Base-by-base conservation (phyloP, 2,329 filamentous ascomycete genomes). In the Neofusicoccum sp. region DNA sequence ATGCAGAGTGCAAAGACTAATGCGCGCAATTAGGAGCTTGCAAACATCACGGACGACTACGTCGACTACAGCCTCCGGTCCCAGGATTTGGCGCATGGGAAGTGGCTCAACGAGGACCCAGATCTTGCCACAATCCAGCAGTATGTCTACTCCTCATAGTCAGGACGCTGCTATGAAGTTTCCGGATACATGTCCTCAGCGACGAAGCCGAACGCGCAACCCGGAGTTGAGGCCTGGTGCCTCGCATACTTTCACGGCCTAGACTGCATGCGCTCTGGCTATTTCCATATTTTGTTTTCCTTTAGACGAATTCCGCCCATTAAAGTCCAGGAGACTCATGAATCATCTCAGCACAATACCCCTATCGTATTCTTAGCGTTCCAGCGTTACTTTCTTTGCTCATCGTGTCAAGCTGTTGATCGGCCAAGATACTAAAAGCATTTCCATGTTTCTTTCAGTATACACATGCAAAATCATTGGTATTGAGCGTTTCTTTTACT, bases 71-170 rank as follows among this genome's bases (percentile, higher is more conserved):
- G 82, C 31, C 78, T 87, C 16, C 80, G 81, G 63, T 74, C 78
- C 28, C 79, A 82, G 41, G 85, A 87, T 67, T 67, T 75, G 44
- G 74, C 80, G 43, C 82, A 84, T 64, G 82, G 83, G 40, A 85
- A 86, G 73, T 88, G 85, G 84, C 75, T 86, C 45, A 73, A 75
- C 38, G 85, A 88, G 63, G 85, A 87, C 67, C 85, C 85, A 3
- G 76, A 81, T 6, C 73, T 87, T 61, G 75, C 77, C 14, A 75
- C 76, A 20, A 83, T 86, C 49, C 77, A 75, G 63, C 74, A 43
- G 24, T 51, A 44, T 28, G 24, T 51, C 7, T 60, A 38, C 40
- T n/a, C 45, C 5, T 48, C 31, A 30, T 12, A 4, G 14, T 8
- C 14, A 11, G 26, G n/a, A 12, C 20, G 4, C 6, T 12, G 14